Evolutionary conservation across 768 basidiomycete species (phyloP).

Genomic region (Porphyrellus cyaneotinctus): DNA sequence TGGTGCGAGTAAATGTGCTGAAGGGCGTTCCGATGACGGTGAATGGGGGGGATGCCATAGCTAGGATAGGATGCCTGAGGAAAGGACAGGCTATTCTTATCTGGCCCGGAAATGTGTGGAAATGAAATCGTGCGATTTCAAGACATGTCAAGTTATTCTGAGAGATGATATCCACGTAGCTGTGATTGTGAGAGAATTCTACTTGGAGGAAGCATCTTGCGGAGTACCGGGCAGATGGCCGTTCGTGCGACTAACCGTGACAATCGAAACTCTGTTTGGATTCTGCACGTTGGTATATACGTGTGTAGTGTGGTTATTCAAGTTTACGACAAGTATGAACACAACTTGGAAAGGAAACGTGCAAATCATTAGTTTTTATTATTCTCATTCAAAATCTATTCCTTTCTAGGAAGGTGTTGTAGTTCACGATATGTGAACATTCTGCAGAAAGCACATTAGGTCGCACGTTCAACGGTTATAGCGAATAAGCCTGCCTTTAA

Average conservation of each 20-base stretch:
- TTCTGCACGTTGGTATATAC: too few relatives aligned
- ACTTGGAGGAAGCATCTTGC: too few relatives aligned
- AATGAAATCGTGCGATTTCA: background rate
- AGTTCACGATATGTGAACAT: background rate
- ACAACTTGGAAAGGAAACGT: too few relatives aligned
- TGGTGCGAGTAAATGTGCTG: constrained; percentile 32
- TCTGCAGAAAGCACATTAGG: background rate
- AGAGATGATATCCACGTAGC: background rate
- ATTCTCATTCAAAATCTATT: background rate
- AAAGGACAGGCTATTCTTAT: background rate
- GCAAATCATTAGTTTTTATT: too few relatives aligned
- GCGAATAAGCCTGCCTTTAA: background rate
- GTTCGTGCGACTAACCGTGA: too few relatives aligned
- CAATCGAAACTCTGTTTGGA: too few relatives aligned
- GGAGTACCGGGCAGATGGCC: too few relatives aligned
- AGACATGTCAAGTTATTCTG: background rate
- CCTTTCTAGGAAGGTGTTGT: background rate
- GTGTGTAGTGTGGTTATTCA: too few relatives aligned
- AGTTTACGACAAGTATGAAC: too few relatives aligned
- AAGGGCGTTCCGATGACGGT: constrained; percentile 32
- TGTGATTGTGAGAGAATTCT: background rate
- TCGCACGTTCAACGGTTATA: background rate
- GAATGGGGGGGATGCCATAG: constrained; percentile 20
- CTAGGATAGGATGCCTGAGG: too few relatives aligned
- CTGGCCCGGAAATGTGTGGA: background rate